A percentile compares a stretch with the other conserved stretches of the same genome.
phyloP scores from a whole-genome alignment of 2,329 filamentous ascomycete species.

The Pseudocercospora pini-densiflorae region DNA sequence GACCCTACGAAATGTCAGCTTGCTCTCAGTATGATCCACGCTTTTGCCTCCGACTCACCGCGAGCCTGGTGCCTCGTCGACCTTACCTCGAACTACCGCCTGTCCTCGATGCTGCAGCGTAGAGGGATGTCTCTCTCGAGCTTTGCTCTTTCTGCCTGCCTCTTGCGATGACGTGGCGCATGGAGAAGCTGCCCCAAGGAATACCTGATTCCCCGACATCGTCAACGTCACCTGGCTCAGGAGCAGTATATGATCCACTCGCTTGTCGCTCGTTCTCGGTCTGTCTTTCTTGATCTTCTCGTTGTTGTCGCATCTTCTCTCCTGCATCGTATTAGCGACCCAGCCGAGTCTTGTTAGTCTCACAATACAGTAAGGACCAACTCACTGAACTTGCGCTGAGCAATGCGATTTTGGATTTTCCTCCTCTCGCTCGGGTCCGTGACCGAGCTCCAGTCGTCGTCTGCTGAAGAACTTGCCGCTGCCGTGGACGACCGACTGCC shows the following conservation, averaged over 20 bases:
- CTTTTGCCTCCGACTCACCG: conserved; percentile 23
- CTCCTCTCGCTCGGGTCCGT: conserved; percentile 72
- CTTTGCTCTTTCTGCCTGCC: conserved; percentile 52
- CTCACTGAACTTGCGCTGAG: conserved; percentile 77
- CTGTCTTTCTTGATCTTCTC: conserved; percentile 68
- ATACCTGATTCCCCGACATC: conserved; percentile 64
- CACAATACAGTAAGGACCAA: conserved; percentile 22
- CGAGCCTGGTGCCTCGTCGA: conserved; percentile 11
- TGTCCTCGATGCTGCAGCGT: conserved; percentile 42
- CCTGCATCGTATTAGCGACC: conserved; percentile 50
- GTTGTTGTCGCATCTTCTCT: conserved; percentile 70
- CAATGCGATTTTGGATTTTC: conserved; percentile 76
- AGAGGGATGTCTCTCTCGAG: conserved; percentile 47
- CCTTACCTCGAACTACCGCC: conserved; percentile 46
- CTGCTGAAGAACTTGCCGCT: conserved; percentile 20
- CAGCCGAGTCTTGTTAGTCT: background rate
- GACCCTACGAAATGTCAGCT: conserved; percentile 37
- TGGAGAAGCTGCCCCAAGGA: conserved; percentile 72
- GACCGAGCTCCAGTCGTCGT: conserved; percentile 72
- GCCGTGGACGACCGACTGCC: conserved; percentile 11
- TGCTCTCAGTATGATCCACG: background rate
- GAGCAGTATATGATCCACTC: conserved; percentile 66
- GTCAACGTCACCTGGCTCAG: conserved; percentile 61
- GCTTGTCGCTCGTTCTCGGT: conserved; percentile 67
- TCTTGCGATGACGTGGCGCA: conserved; percentile 56